These are phyloP conservation scores for Colletotrichum zoysiae DNA, from an alignment of 2,329 filamentous ascomycete species.

Conservation along the genomic window DNA sequence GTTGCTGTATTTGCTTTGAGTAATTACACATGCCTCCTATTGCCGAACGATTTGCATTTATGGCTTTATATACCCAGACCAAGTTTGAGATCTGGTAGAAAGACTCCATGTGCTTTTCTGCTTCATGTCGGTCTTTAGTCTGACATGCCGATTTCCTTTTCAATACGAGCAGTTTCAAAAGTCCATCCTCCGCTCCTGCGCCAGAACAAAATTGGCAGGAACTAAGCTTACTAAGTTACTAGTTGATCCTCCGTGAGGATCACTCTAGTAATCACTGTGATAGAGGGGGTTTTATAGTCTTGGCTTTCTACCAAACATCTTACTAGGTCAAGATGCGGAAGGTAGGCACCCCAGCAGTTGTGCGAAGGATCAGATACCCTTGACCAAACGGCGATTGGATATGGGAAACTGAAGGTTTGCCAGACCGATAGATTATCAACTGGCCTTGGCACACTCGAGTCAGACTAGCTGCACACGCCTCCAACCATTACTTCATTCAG, in stretches of 20 bases:
- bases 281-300: background rate
- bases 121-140: too few relatives aligned
- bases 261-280: background rate
- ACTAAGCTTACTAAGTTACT: background rate
- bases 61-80: background rate
- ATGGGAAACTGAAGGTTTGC: background rate
- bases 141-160: background rate
- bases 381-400: background rate
- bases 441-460: background rate
- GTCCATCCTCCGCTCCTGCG: constrained; percentile 2
- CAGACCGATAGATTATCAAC: background rate
- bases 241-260: background rate
- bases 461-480: background rate
- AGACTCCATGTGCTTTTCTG: background rate
- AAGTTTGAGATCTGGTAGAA: background rate
- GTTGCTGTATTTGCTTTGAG: background rate
- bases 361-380: constrained; percentile 9
- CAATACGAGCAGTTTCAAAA: background rate
- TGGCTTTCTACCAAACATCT: background rate
- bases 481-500: background rate
- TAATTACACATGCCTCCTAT: background rate
- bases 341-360: background rate
- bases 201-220: constrained; percentile 5
- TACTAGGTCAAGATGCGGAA: constrained; percentile 17
- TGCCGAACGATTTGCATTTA: background rate